A percentile compares a stretch with the other conserved stretches of the same genome.
Conservation (phyloP, 345 rosid species). For the Moricandia arvensis region DNA sequence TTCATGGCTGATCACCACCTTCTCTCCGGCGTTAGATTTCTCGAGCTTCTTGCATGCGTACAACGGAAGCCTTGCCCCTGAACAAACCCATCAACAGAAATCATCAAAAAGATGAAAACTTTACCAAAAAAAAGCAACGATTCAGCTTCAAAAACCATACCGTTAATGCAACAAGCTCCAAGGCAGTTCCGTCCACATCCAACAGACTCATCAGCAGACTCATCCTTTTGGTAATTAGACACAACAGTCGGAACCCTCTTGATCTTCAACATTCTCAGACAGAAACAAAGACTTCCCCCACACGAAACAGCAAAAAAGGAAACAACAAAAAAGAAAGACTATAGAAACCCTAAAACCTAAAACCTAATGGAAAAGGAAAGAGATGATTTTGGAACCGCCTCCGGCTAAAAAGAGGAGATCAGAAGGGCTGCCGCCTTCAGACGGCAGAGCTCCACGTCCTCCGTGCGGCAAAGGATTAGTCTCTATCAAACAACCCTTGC, state of each 20-base stretch:
- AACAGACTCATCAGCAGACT: conserved; percentile 49
- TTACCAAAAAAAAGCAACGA: neutral
- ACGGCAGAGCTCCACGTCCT: conserved; percentile 99
- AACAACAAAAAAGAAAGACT: neutral
- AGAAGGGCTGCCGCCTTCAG: conserved; percentile 99
- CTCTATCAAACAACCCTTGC: conserved; percentile 76
- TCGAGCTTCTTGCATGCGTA: conserved; percentile 65
- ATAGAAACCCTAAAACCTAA: conserved; percentile 7
- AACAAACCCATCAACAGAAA: neutral
- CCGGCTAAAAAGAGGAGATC: conserved; percentile 99
- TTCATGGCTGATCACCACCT: conserved; percentile 27
- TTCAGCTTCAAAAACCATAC: conserved; percentile 38
- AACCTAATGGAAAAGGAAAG: conserved; percentile 21
- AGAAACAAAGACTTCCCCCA: neutral
- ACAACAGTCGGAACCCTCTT: conserved; percentile 97
- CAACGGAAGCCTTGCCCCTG: conserved; percentile 84
- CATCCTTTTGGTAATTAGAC: conserved; percentile 95
- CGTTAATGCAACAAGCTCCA: conserved; percentile 75
- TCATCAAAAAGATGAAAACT: neutral
- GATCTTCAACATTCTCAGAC: conserved; percentile 36
- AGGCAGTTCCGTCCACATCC: conserved; percentile 97
- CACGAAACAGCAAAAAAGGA: neutral
- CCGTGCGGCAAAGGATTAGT: conserved; percentile 99
- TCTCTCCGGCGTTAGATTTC: conserved; percentile 34
- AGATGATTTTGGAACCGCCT: conserved; percentile 54